Percentiles rank a stretch among this genome's conserved stretches.
phyloP scores from a whole-genome alignment of 129 eudicot species.

The Tanacetum coccineum region DNA sequence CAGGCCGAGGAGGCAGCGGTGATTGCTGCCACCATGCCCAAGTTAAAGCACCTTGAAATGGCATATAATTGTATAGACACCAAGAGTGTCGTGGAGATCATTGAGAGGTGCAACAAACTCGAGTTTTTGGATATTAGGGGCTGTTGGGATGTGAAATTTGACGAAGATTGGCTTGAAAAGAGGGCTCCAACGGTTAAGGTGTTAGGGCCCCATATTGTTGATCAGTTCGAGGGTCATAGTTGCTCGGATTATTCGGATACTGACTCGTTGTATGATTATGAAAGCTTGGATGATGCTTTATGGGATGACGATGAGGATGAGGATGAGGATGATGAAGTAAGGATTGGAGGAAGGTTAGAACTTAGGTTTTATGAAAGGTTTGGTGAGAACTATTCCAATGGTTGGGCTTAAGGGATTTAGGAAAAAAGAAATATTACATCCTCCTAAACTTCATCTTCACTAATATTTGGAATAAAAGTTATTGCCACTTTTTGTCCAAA shows the following conservation, averaged over 20 bases:
- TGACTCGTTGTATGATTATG: slow-evolving; percentile 35
- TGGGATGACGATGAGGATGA: slow-evolving; percentile 39
- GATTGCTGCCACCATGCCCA: slow-evolving; percentile 66
- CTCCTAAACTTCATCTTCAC: slow-evolving; percentile 17
- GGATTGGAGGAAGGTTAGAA: slow-evolving; percentile 34
- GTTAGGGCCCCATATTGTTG: slow-evolving; percentile 51
- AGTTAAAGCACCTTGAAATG: slow-evolving; percentile 65
- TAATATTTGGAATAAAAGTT: slow-evolving; percentile 8
- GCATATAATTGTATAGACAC: slow-evolving; percentile 50
- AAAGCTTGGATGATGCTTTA: slow-evolving; percentile 37
- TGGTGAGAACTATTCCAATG: slow-evolving; percentile 31
- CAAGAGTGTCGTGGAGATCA: slow-evolving; percentile 41
- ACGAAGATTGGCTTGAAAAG: slow-evolving; percentile 37
- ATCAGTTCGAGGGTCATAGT: slow-evolving; percentile 40
- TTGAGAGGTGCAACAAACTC: slow-evolving; percentile 39
- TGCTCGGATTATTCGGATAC: slow-evolving; percentile 43
- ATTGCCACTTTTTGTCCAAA: background rate
- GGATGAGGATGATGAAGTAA: slow-evolving; percentile 23
- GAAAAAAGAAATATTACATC: slow-evolving; percentile 12
- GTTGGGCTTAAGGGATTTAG: slow-evolving; percentile 33
- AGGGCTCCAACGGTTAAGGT: slow-evolving; percentile 39
- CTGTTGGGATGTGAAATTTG: slow-evolving; percentile 67
- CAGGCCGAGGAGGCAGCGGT: slow-evolving; percentile 68
- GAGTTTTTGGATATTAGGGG: slow-evolving; percentile 69
- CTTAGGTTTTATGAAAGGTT: slow-evolving; percentile 39